Conservation (phyloP, 129 eudicot species). For the Oenanthe sinensis region DNA sequence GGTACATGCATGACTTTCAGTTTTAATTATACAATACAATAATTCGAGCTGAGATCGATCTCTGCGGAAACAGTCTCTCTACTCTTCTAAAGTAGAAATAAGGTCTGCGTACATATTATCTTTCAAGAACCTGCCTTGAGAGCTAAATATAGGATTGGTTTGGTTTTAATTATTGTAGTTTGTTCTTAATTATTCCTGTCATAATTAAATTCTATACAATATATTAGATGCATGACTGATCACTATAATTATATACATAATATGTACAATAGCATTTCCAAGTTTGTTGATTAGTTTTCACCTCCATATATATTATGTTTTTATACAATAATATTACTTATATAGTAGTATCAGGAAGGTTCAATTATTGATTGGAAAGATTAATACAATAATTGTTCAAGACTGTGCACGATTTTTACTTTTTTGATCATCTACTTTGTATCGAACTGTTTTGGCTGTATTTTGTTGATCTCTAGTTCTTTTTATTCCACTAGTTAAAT, state of each 20-base stretch:
- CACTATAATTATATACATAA: not conserved
- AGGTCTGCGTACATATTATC: too few relatives aligned
- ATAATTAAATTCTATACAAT: too few relatives aligned
- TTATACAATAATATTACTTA: not conserved
- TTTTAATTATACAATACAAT: not conserved
- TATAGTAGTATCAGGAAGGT: not conserved
- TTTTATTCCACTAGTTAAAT: conserved; percentile 3
- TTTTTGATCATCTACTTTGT: conserved; percentile 6
- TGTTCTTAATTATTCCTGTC: too few relatives aligned
- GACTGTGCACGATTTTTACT: conserved; percentile 15
- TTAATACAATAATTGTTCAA: conserved; percentile 24
- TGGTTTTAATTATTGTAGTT: not conserved
- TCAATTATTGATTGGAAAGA: conserved; percentile 30
- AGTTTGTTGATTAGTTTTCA: not conserved
- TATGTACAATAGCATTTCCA: not conserved
- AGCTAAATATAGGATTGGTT: too few relatives aligned
- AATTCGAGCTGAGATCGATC: too few relatives aligned
- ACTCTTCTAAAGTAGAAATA: too few relatives aligned
- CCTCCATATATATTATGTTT: not conserved
- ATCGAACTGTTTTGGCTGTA: conserved; percentile 13
- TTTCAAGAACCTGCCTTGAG: too few relatives aligned
- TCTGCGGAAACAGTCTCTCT: too few relatives aligned
- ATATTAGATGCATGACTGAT: conserved; percentile 6
- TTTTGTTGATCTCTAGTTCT: not conserved
- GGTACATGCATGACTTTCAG: conserved; percentile 18